Evolutionary conservation across 768 basidiomycete genomes (phyloP).

Genomic region (Lentinula edodes): DNA sequence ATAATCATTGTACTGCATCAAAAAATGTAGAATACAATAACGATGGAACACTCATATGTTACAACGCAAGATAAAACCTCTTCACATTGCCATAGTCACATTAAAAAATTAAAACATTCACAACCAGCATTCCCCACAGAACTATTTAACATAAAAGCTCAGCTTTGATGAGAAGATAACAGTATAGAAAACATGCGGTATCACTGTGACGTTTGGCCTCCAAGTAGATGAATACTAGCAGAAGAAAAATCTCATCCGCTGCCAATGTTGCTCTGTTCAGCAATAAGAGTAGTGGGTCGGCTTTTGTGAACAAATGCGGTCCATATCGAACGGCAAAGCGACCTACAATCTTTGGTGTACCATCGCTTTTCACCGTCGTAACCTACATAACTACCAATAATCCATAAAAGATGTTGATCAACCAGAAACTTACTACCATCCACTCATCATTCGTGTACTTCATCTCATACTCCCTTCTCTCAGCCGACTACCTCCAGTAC

Average conservation of each 20-base stretch:
- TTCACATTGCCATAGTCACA: too few species aligned
- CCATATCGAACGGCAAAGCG: slow-evolving; percentile 39
- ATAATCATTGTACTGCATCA: too few species aligned
- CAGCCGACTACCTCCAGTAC: slow-evolving; percentile 40
- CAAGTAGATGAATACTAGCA: slow-evolving; percentile 32
- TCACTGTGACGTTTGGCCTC: slow-evolving; percentile 34
- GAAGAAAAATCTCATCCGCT: slow-evolving; percentile 35
- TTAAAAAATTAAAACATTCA: too few species aligned
- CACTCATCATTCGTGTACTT: slow-evolving; percentile 38
- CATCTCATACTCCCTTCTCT: slow-evolving; percentile 39
- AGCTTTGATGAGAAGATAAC: not conserved
- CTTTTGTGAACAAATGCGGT: slow-evolving; percentile 42
- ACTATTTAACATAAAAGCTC: slow-evolving; percentile 8
- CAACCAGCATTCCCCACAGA: slow-evolving; percentile 12
- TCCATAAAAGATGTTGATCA: not conserved
- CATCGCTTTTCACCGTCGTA: slow-evolving; percentile 19
- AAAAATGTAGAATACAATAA: too few species aligned
- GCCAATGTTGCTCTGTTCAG: slow-evolving; percentile 33
- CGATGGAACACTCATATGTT: too few species aligned
- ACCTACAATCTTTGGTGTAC: slow-evolving; percentile 25
- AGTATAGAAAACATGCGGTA: slow-evolving; percentile 21
- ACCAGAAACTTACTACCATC: slow-evolving; percentile 29
- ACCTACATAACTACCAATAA: not conserved
- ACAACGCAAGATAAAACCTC: too few species aligned
- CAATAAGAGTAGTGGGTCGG: slow-evolving; percentile 32